phyloP scores from a whole-genome alignment of 1,284 basidiomycete species.

The Ceratobasidium theobromae region DNA sequence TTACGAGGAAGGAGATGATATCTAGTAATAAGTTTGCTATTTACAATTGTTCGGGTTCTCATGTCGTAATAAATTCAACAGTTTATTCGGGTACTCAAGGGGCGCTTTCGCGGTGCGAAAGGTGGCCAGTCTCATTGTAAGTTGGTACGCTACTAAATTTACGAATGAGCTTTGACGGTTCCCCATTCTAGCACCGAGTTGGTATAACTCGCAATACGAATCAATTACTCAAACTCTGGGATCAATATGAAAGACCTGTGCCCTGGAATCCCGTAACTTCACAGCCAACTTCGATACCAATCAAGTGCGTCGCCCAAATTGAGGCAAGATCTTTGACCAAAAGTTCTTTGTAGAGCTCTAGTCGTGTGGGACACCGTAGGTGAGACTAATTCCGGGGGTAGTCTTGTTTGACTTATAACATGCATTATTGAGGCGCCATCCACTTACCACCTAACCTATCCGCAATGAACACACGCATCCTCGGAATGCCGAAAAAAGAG shows the following conservation, averaged over 20 bases:
- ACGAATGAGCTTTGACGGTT: neutral
- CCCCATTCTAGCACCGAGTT: constrained; percentile 4
- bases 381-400: neutral
- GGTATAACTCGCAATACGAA: constrained; percentile 9
- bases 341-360: neutral
- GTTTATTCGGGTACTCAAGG: constrained; percentile 27
- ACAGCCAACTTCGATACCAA: neutral
- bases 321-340: neutral
- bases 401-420: neutral
- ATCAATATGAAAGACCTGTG: constrained; percentile 11
- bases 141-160: neutral
- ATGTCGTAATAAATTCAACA: neutral
- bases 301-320: neutral
- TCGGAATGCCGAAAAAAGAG: constrained; percentile 7
- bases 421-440: constrained; percentile 2
- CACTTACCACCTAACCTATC: neutral
- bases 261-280: neutral
- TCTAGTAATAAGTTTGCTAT: neutral
- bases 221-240: constrained; percentile 10
- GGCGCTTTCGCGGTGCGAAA: constrained; percentile 34
- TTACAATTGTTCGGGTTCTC: neutral
- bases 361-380: constrained; percentile 30
- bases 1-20: neutral
- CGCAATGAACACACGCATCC: neutral
- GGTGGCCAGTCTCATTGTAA: constrained; percentile 32